A percentile compares a stretch with the other conserved stretches of the same genome.
Conservation (phyloP, 495 filamentous ascomycete genomes). For the Lasiosphaeris hirsuta region DNA sequence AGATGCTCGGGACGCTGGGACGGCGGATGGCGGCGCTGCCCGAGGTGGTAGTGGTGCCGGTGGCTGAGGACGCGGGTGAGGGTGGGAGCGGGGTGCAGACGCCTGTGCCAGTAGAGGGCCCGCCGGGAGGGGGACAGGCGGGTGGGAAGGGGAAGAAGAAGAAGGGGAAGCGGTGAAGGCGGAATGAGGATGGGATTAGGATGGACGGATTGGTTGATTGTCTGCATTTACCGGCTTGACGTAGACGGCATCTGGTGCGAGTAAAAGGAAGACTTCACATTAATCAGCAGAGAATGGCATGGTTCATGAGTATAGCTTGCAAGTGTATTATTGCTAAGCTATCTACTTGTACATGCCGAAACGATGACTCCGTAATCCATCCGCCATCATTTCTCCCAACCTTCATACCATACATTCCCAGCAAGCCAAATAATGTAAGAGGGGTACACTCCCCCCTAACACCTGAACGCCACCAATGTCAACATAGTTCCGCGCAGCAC, state of each 20-base stretch:
- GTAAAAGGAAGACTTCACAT: background rate
- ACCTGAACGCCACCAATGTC: constrained; percentile 17
- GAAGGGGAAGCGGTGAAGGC: constrained; percentile 51
- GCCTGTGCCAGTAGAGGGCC: constrained; percentile 19
- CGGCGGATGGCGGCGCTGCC: constrained; percentile 60
- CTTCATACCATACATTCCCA: constrained; percentile 9
- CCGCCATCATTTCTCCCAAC: constrained; percentile 10
- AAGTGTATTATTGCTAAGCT: constrained; percentile 9
- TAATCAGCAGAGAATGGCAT: background rate
- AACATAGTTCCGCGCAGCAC: constrained; percentile 12
- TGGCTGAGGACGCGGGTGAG: constrained; percentile 28
- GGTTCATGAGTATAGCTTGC: background rate
- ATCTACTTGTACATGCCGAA: constrained; percentile 27
- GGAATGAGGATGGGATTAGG: background rate
- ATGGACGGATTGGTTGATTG: too few species aligned
- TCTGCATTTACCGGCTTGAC: too few species aligned
- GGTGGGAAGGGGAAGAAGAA: constrained; percentile 51
- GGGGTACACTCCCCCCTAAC: background rate
- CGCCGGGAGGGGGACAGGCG: constrained; percentile 13
- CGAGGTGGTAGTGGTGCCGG: constrained; percentile 53
- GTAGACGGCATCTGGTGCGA: background rate
- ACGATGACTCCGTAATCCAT: constrained; percentile 14
- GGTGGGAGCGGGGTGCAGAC: constrained; percentile 39
- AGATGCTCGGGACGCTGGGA: constrained; percentile 65
- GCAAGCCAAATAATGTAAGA: background rate